Base-by-base conservation (phyloP, 2,329 filamentous ascomycete genomes). In the Pestalotiopsis sp. region DNA sequence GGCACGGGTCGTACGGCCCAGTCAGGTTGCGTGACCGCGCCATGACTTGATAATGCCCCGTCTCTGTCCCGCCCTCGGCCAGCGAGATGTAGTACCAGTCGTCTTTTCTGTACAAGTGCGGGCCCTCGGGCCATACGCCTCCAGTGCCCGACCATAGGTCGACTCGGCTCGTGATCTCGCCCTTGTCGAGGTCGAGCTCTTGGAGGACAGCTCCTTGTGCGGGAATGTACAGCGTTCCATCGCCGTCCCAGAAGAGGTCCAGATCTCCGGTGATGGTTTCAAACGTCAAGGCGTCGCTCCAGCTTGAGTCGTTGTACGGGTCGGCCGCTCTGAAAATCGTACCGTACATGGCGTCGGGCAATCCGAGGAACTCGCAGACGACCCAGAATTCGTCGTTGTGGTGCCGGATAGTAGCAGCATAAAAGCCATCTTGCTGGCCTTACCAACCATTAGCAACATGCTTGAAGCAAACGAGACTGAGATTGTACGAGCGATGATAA, bases 1-100 rank as follows among this genome's bases (percentile, higher is more conserved):
- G 75, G 64, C 78, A 81, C 0, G 76, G 71, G 36, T 83, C 80
- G 66, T 83, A 87, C 0, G 84, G 85, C 0, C 84, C 85, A 27
- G 66, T 77, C 3, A 85, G 72, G 41, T 75, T 71, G 4, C 71
- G 73, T 0, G 83, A 78, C 2, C 84, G 79, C 0, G 84, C 83
- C 39, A 85, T 83, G 2, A 80, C 83, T 27, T 83, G 77, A 58
- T 78, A 78, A 66, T 86, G 84, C 39, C 80, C 74, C 0, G 72
- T 74, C 57, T 76, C 77, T 1, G 85, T 86, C 1, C 85, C 85
- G 0, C 84, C 85, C 71, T 87, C 84, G 0, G 83, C 83, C 2
- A 84, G 84, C 63, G 85, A 77, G n/a, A 86, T 78, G 68, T 86
- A 87, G 69, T 84, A 86, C 49, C 79, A 85, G 1, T 76, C 78